A percentile compares a stretch with the other conserved stretches of the same genome.
phyloP scores from a whole-genome alignment of 257 asterid species.

The Solanum gandarillasii region DNA sequence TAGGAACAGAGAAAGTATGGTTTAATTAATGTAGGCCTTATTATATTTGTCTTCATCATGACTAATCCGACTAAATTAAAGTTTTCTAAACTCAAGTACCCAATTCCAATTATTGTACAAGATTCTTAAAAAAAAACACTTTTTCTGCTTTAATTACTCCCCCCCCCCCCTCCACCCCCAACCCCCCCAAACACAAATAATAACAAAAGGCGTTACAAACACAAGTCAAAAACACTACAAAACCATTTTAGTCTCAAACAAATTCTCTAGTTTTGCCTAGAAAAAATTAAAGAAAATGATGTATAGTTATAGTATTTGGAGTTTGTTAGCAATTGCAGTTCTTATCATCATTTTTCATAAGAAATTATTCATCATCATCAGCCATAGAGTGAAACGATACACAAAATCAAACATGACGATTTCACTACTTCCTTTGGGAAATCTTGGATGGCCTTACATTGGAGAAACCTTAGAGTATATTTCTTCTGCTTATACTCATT shows the following conservation, averaged over 20 bases:
- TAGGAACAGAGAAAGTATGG: neutral
- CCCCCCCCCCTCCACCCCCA: neutral
- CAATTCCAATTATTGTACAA: neutral
- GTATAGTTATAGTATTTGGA: neutral
- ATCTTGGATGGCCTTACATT: conserved; percentile 71
- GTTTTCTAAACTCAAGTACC: neutral
- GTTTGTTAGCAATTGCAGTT: conserved; percentile 12
- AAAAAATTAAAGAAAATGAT: neutral
- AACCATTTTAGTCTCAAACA: neutral
- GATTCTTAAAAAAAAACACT: neutral
- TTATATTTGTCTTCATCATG: neutral
- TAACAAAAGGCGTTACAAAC: neutral
- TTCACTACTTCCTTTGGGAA: conserved; percentile 46
- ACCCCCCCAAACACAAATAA: neutral
- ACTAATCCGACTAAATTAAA: neutral
- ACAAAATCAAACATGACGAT: neutral
- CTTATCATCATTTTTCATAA: conserved; percentile 19
- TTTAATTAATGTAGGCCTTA: neutral
- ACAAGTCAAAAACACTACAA: neutral
- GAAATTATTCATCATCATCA: conserved; percentile 4
- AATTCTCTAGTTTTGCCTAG: neutral
- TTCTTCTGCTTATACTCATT: conserved; percentile 64
- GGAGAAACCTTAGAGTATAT: conserved; percentile 88
- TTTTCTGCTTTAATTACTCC: neutral
- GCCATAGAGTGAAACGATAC: neutral